Evolutionary conservation across 805 yeast species (phyloP).

Genomic region (Metschnikowia similis): DNA sequence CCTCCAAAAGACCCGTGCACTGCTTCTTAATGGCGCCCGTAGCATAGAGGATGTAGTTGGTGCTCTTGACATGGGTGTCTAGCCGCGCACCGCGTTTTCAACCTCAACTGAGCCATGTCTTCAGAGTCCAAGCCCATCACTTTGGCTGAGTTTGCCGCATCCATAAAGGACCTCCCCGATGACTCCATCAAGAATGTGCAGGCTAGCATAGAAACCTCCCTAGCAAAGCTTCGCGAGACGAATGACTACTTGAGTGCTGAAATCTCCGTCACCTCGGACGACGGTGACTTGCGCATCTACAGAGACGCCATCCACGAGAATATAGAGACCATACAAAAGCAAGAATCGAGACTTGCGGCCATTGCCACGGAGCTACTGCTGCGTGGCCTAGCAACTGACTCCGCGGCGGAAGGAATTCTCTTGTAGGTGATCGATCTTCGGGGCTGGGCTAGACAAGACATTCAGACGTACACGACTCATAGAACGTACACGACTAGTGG

Average conservation of each 20-base stretch:
- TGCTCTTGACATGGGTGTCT: neutral
- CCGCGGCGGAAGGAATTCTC: constrained; percentile 7
- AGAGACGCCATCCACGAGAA: constrained; percentile 57
- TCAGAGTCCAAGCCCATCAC: constrained; percentile 22
- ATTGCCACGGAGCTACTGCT: constrained; percentile 45
- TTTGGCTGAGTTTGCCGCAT: constrained; percentile 42
- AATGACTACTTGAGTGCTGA: constrained; percentile 46
- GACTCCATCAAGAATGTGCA: constrained; percentile 23
- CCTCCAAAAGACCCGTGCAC: constrained; percentile 3
- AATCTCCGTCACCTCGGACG: constrained; percentile 25
- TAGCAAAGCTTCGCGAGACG: constrained; percentile 43
- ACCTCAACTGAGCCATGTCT: constrained; percentile 18
- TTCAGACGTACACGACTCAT: no score
- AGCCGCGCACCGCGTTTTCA: constrained; percentile 1
- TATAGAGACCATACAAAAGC: constrained; percentile 48
- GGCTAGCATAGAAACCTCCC: constrained; percentile 22
- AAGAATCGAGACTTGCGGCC: constrained; percentile 41
- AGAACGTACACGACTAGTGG: neutral
- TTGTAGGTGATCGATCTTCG: constrained; percentile 1
- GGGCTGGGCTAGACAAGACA: neutral
- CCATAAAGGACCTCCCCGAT: constrained; percentile 51
- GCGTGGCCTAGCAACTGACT: constrained; percentile 26
- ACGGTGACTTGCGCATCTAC: constrained; percentile 48
- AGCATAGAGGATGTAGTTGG: neutral
- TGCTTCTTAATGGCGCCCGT: constrained; percentile 3